phyloP scores from a whole-genome alignment of 306 rosid genomes.

The Comarum palustre region DNA sequence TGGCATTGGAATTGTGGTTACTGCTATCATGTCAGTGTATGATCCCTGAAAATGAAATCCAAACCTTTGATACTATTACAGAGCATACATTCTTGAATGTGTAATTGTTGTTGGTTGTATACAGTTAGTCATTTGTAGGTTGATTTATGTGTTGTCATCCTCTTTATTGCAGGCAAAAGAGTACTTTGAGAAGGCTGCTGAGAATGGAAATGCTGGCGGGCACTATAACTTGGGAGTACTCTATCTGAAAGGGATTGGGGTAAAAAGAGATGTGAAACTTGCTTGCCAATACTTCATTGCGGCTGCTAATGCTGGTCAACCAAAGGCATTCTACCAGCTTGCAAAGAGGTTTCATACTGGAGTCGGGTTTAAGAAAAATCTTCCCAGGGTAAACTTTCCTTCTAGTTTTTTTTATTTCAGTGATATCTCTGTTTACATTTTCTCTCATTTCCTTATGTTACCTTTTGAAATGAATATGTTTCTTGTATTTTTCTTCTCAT shows the following conservation, averaged over 20 bases:
- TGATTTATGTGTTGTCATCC: slow-evolving; percentile 12
- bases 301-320: slow-evolving; percentile 93
- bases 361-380: slow-evolving; percentile 80
- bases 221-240: slow-evolving; percentile 92
- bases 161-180: slow-evolving; percentile 64
- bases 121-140: not conserved
- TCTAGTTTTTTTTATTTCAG: not conserved
- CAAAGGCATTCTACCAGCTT: slow-evolving; percentile 97
- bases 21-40: not conserved
- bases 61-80: not conserved
- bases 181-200: slow-evolving; percentile 90
- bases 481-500: not conserved
- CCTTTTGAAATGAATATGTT: not conserved
- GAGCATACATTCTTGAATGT: not conserved
- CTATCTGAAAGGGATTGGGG: slow-evolving; percentile 96
- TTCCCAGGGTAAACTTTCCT: slow-evolving; percentile 56
- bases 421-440: not conserved
- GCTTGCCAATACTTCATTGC: slow-evolving; percentile 61
- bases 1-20: not conserved
- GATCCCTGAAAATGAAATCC: not conserved
- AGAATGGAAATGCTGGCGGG: slow-evolving; percentile 74
- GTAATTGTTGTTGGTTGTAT: not conserved
- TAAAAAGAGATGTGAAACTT: slow-evolving; percentile 70
- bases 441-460: not conserved
- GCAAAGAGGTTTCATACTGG: slow-evolving; percentile 98